Percentiles rank a stretch among this genome's conserved stretches.
Evolutionary conservation across 306 rosid genomes (phyloP).

Genomic region (Arachis hypogaea): DNA sequence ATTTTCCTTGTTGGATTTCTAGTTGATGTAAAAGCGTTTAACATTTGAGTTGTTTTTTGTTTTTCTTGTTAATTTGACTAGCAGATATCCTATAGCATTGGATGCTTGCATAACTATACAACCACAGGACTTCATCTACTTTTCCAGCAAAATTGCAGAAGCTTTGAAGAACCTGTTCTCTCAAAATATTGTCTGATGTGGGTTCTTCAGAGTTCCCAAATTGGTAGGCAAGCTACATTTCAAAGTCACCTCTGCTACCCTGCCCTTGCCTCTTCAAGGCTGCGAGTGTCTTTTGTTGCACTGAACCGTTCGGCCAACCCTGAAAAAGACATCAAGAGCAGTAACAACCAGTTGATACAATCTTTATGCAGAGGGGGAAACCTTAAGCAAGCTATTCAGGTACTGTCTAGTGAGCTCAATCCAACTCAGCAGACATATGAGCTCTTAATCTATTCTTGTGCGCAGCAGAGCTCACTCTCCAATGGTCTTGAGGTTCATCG

Average conservation of each 20-base stretch:
- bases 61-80: slow-evolving; percentile 23
- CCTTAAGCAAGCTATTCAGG: slow-evolving; percentile 74
- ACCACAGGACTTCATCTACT: not conserved
- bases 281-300: slow-evolving; percentile 49
- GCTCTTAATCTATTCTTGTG: slow-evolving; percentile 68
- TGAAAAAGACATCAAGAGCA: slow-evolving; percentile 28
- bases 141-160: not conserved
- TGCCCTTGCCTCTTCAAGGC: slow-evolving; percentile 35
- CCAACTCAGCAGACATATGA: slow-evolving; percentile 82
- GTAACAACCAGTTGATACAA: slow-evolving; percentile 61
- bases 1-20: slow-evolving; percentile 4
- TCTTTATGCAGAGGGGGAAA: slow-evolving; percentile 76
- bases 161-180: slow-evolving; percentile 14
- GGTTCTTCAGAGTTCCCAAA: slow-evolving; percentile 60
- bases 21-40: not conserved
- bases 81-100: slow-evolving; percentile 30
- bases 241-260: slow-evolving; percentile 36
- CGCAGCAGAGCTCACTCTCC: slow-evolving; percentile 64
- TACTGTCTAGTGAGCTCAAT: slow-evolving; percentile 60
- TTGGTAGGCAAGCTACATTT: slow-evolving; percentile 41
- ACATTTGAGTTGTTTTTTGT: slow-evolving; percentile 17
- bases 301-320: slow-evolving; percentile 48
- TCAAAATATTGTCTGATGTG: slow-evolving; percentile 57
- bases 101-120: slow-evolving; percentile 15
- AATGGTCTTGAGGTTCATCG: slow-evolving; percentile 64